Evolutionary conservation across 441 rosid genomes (phyloP).

Genomic region (Melianthus villosus): DNA sequence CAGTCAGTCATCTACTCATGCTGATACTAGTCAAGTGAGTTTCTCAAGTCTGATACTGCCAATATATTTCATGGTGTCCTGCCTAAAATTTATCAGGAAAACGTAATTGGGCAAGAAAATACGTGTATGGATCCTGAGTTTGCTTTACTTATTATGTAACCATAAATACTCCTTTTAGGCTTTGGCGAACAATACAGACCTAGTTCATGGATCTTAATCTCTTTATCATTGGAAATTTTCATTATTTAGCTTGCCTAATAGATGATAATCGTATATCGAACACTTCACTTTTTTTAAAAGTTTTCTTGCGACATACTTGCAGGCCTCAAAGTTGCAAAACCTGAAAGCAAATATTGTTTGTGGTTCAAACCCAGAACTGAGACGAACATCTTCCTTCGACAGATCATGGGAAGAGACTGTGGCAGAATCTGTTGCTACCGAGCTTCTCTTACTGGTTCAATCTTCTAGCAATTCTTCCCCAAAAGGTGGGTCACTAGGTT

Average conservation of each 20-base stretch:
- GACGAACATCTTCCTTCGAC: conserved; percentile 90
- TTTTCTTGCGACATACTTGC: conserved; percentile 7
- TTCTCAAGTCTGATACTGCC: conserved; percentile 3
- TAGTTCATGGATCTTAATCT: no score
- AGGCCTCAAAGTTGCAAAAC: conserved; percentile 33
- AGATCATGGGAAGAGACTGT: conserved; percentile 90
- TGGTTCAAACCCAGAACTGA: conserved; percentile 40
- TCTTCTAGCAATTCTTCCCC: conserved; percentile 31
- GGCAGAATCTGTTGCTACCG: conserved; percentile 86
- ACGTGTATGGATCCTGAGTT: no score
- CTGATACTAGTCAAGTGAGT: conserved; percentile 31
- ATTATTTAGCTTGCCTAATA: no score
- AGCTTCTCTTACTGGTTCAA: conserved; percentile 62
- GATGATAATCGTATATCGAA: no score
- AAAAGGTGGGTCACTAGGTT: conserved; percentile 24
- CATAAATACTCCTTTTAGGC: no score
- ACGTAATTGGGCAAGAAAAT: no score
- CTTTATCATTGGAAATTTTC: no score
- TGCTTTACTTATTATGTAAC: no score
- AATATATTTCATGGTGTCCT: no score
- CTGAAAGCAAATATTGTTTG: conserved; percentile 23
- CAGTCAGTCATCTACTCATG: conserved; percentile 18
- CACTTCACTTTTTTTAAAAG: neutral
- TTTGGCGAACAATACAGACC: no score
- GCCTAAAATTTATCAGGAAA: no score